Conservation (phyloP, 768 basidiomycete genomes). For the Pleurotus eryngii region DNA sequence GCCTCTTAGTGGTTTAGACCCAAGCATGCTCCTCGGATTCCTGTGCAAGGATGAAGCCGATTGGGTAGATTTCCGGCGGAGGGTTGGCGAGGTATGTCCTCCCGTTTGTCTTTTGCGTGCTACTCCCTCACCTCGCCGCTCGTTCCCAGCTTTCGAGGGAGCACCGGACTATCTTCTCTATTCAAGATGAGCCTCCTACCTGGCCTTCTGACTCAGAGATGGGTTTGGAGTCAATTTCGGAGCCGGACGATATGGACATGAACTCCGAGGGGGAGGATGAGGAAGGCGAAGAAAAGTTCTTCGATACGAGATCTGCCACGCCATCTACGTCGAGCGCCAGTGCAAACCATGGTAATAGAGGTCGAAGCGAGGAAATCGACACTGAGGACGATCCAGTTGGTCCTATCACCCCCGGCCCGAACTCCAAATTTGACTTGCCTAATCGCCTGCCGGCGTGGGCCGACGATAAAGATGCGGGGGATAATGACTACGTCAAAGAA, state of each 20-base stretch:
- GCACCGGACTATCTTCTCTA: conserved; percentile 63
- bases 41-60: conserved; percentile 79
- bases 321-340: conserved; percentile 39
- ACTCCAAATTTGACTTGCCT: conserved; percentile 33
- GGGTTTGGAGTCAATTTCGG: conserved; percentile 82
- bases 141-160: conserved; percentile 46
- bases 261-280: conserved; percentile 34
- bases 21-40: conserved; percentile 96
- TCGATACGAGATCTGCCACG: conserved; percentile 45
- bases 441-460: conserved; percentile 24
- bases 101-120: conserved; percentile 7
- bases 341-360: conserved; percentile 23
- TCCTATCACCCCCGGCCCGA: conserved; percentile 66
- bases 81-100: conserved; percentile 67
- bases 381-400: conserved; percentile 73
- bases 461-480: conserved; percentile 15
- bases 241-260: conserved; percentile 61
- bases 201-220: conserved; percentile 80
- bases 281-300: conserved; percentile 42
- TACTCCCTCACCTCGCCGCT: conserved; percentile 9
- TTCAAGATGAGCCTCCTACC: conserved; percentile 83
- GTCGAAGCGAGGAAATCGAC: conserved; percentile 54
- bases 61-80: conserved; percentile 75
- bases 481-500: conserved; percentile 24
- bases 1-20: conserved; percentile 86